These are phyloP conservation scores for Fusarium sp. DNA, from an alignment of 2,329 filamentous ascomycete species.

Conservation along the genomic window DNA sequence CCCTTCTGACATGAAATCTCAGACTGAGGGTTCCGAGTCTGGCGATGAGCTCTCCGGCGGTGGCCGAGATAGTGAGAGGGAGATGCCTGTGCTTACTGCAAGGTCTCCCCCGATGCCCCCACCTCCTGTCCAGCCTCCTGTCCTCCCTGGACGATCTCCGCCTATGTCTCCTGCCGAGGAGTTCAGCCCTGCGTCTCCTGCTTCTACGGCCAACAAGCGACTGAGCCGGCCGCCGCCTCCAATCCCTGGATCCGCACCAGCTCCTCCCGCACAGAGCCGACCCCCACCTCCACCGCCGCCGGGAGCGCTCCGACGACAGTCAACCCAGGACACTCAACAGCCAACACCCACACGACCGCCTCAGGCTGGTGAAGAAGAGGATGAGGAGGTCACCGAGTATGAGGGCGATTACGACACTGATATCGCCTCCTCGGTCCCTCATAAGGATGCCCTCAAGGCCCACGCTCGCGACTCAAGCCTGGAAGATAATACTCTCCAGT, in stretches of 20 bases:
- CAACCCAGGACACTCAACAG: constrained; percentile 70
- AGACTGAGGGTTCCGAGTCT: constrained; percentile 85
- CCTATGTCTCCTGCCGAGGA: constrained; percentile 54
- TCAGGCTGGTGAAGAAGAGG: constrained; percentile 73
- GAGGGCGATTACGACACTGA: constrained; percentile 99
- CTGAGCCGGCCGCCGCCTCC: constrained; percentile 72
- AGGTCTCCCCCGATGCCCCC: constrained; percentile 62
- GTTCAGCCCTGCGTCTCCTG: constrained; percentile 61
- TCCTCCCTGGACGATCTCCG: constrained; percentile 52
- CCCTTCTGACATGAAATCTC: constrained; percentile 71
- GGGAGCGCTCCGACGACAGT: constrained; percentile 68
- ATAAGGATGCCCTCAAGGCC: constrained; percentile 92
- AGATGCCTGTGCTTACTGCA: constrained; percentile 40
- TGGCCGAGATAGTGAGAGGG: constrained; percentile 61
- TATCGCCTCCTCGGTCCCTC: constrained; percentile 92
- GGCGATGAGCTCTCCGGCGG: constrained; percentile 85
- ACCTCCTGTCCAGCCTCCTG: constrained; percentile 52
- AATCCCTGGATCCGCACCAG: constrained; percentile 70
- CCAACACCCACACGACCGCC: constrained; percentile 60
- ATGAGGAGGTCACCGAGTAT: constrained; percentile 90
- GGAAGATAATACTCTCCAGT: constrained; percentile 78
- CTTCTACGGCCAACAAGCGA: constrained; percentile 64
- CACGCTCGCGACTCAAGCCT: constrained; percentile 84
- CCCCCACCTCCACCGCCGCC: constrained; percentile 79
- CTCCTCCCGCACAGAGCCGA: constrained; percentile 67